Base-by-base conservation (phyloP, 129 eudicot species). In the Arctium lappa region DNA sequence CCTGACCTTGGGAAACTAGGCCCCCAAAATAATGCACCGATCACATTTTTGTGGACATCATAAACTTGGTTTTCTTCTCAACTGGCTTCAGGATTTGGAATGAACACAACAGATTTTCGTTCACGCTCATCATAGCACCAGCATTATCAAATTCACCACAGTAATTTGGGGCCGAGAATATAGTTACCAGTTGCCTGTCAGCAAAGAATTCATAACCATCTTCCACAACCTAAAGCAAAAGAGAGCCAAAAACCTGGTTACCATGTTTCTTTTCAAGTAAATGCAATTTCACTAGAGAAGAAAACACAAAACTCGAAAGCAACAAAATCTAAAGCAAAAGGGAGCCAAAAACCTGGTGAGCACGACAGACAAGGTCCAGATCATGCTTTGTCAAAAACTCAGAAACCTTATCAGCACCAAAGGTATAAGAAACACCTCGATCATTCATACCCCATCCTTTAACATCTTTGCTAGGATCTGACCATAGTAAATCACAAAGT, bases 381-480 rank as follows among this genome's bases (percentile, higher is more conserved):
- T 90, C 93, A 81, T 94, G 98, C 87, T 90, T 92, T 38, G 87
- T 73, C 79, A 94, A 73, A 82, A 94, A 90, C 81, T 94, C 97
- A 0, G 97, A 86, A 80, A 94, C 93, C 88, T 90, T 94, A 80
- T 92, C 97, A 53, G 97, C 92, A 84, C 97, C 95, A 85, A 94
- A 92, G 32, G 98, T 94, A 80, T 69, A 92, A 29, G 98, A 94
- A 84, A 94, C 97, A n/a, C 94, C 98, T 79, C 97, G 89, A 85
- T 94, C 98, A 87, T 94, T 94, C 97, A 94, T 90, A 33, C 93
- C 98, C 98, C 97, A 94, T 75, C 95, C 97, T 82, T 92, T 89
- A 44, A 92, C 95, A 81, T 90, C 94, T 83, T 87, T 91, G 79
- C 95, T 86, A 60, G 98, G 98, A 85, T 94, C 98, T 2, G 98